These are phyloP conservation scores for Cladosporium oxysporum DNA, from an alignment of 2,329 filamentous ascomycete genomes.

Conservation along the genomic window DNA sequence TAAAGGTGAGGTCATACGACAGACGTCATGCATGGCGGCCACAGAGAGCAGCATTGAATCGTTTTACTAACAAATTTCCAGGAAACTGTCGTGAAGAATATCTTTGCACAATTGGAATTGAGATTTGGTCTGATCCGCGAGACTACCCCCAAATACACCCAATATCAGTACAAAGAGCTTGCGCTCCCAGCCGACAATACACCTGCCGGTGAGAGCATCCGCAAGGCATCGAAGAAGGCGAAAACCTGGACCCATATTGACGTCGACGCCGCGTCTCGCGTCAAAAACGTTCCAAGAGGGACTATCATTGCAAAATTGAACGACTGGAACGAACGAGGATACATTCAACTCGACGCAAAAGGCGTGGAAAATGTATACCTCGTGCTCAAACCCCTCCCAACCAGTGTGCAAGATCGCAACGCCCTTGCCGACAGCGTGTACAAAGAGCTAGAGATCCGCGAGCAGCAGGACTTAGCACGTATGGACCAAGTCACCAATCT, in stretches of 20 bases:
- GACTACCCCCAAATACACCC: slow-evolving; percentile 58
- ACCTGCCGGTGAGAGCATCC: slow-evolving; percentile 49
- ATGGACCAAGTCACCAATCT: slow-evolving; percentile 55
- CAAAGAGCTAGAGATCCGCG: slow-evolving; percentile 52
- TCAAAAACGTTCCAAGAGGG: slow-evolving; percentile 40
- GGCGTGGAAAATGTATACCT: slow-evolving; percentile 59
- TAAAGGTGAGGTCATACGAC: slow-evolving; percentile 40
- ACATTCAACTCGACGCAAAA: slow-evolving; percentile 54
- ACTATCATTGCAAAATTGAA: slow-evolving; percentile 59
- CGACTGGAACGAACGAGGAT: slow-evolving; percentile 52
- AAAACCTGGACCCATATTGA: slow-evolving; percentile 52
- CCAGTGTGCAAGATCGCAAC: slow-evolving; percentile 45
- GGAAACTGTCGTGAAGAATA: slow-evolving; percentile 50
- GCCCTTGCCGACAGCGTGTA: slow-evolving; percentile 43
- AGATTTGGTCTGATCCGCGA: slow-evolving; percentile 59
- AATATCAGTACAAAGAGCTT: slow-evolving; percentile 53
- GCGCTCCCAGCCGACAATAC: slow-evolving; percentile 43
- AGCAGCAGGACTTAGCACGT: slow-evolving; percentile 56
- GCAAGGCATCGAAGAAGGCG: slow-evolving; percentile 43
- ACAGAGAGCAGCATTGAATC: not conserved
- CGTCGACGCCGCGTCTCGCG: slow-evolving; percentile 42
- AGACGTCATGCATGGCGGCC: not conserved
- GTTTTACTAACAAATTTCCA: slow-evolving; percentile 8
- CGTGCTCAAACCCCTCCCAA: slow-evolving; percentile 51
- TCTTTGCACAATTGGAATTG: slow-evolving; percentile 63